Conservation (phyloP, 805 yeast species). For the Candida golubevii region DNA sequence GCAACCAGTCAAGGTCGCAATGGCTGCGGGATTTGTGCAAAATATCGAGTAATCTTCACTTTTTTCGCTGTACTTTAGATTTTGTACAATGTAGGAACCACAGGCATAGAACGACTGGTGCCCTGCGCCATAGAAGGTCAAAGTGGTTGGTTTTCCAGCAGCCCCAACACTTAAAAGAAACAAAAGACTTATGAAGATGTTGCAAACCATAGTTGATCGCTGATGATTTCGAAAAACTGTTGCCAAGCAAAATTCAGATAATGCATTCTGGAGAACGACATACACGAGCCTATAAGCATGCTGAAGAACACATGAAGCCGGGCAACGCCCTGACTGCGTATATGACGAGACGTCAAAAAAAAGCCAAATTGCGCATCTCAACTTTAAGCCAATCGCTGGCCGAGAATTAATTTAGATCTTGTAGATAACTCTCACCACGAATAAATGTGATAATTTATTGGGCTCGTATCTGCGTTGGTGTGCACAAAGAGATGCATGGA, state of each 20-base stretch:
- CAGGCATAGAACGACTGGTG: constrained; percentile 12
- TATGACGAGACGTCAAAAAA: no score
- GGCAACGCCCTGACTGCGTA: no score
- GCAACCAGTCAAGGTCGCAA: constrained; percentile 13
- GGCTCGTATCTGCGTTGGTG: no score
- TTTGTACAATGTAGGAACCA: constrained; percentile 4
- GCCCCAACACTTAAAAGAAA: constrained; percentile 1
- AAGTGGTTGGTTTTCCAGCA: constrained; percentile 11
- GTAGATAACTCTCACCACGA: no score
- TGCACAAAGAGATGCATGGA: no score
- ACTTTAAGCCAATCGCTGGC: no score
- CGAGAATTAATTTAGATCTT: no score
- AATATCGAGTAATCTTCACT: constrained; percentile 9
- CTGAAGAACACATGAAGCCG: not conserved
- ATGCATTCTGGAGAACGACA: not conserved
- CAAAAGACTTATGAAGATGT: not conserved
- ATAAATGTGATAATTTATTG: no score
- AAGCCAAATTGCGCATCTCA: no score
- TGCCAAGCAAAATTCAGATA: constrained; percentile 1
- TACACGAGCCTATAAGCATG: not conserved
- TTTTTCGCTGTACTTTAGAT: constrained; percentile 4
- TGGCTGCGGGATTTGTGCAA: constrained; percentile 12
- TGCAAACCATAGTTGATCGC: not conserved
- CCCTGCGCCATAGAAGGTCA: constrained; percentile 6
- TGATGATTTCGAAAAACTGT: not conserved